phyloP scores from a whole-genome alignment of 169 alveolate species.

The Eimeria praecox region DNA sequence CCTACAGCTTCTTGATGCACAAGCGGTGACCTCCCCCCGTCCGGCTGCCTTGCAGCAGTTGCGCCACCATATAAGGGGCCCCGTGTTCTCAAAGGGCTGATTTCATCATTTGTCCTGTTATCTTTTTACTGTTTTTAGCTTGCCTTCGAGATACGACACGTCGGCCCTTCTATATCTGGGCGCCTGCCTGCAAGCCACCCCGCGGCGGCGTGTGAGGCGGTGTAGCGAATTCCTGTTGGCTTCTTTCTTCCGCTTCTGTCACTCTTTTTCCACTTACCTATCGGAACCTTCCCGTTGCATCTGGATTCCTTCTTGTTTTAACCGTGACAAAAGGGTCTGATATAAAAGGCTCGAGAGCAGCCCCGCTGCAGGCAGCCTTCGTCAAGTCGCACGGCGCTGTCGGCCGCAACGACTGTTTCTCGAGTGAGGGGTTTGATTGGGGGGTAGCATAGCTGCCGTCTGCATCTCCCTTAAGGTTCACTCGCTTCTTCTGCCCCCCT shows the following conservation, averaged over 20 bases:
- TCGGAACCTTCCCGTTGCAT: slow-evolving; percentile 9
- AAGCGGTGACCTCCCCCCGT: slow-evolving; percentile 71
- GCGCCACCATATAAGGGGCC: slow-evolving; percentile 20
- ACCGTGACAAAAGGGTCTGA: background rate
- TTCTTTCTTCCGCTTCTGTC: slow-evolving; percentile 51
- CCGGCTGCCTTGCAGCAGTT: slow-evolving; percentile 66
- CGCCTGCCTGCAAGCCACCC: slow-evolving; percentile 44
- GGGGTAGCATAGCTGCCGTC: background rate
- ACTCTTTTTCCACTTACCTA: slow-evolving; percentile 3
- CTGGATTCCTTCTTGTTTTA: slow-evolving; percentile 1
- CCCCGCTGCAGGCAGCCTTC: slow-evolving; percentile 20
- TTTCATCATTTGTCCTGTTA: background rate
- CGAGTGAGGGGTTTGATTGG: background rate
- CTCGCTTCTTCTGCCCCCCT: background rate
- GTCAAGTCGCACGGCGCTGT: background rate
- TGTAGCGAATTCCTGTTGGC: slow-evolving; percentile 24
- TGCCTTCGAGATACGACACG: slow-evolving; percentile 17
- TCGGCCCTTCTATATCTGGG: background rate
- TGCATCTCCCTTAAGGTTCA: background rate
- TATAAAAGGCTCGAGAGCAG: background rate
- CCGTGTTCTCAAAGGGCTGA: background rate
- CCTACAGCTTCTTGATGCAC: slow-evolving; percentile 50
- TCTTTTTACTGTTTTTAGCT: slow-evolving; percentile 26
- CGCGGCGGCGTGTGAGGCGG: slow-evolving; percentile 49
- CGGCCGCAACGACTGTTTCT: slow-evolving; percentile 12